A percentile compares a stretch with the other conserved stretches of the same genome.
phyloP scores from a whole-genome alignment of 108 stramenopile species.

The Epithemia pelagica region DNA sequence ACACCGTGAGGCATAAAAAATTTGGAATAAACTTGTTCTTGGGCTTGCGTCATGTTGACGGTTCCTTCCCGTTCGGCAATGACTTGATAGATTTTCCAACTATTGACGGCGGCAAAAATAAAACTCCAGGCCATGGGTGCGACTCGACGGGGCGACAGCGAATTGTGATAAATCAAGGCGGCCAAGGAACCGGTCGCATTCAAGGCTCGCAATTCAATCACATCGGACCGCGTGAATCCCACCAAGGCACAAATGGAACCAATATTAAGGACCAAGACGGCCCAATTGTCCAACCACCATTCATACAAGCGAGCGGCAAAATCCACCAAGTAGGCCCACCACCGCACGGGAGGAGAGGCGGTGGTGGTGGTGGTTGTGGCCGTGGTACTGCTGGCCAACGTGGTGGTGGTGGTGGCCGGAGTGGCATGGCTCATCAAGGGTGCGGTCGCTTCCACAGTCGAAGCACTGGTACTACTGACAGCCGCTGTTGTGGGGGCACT shows the following conservation, averaged over 20 bases:
- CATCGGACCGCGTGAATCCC: slow-evolving; percentile 69
- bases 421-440: too few species aligned
- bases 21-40: slow-evolving; percentile 56
- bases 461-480: too few species aligned
- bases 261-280: slow-evolving; percentile 60
- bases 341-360: too few species aligned
- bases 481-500: too few species aligned
- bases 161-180: slow-evolving; percentile 38
- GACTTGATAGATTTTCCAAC: slow-evolving; percentile 51
- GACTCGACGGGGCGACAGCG: too few species aligned
- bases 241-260: slow-evolving; percentile 61
- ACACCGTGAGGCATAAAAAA: slow-evolving; percentile 72
- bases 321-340: too few species aligned
- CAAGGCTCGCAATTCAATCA: slow-evolving; percentile 60
- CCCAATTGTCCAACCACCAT: slow-evolving; percentile 33
- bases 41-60: slow-evolving; percentile 37
- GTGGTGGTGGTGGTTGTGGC: too few species aligned
- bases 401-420: too few species aligned
- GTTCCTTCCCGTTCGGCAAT: slow-evolving; percentile 54
- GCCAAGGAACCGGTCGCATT: slow-evolving; percentile 48
- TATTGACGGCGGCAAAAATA: slow-evolving; percentile 68
- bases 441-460: too few species aligned
- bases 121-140: slow-evolving; percentile 44
- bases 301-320: neutral
- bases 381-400: too few species aligned